phyloP scores from a whole-genome alignment of 1,284 basidiomycete species.

The Tilletia horrida region DNA sequence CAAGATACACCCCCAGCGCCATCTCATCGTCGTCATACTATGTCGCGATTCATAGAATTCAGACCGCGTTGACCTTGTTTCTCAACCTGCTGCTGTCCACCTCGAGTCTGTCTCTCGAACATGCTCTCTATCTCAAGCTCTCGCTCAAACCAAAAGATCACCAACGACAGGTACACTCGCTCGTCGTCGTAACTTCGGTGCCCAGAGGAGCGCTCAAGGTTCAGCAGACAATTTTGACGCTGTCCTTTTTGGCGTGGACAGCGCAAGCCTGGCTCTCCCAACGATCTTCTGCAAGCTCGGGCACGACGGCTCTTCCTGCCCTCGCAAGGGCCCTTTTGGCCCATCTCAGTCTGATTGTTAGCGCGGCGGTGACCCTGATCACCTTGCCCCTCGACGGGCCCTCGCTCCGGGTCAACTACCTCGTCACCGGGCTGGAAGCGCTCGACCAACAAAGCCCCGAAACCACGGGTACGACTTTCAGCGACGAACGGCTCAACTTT shows the following conservation, averaged over 20 bases:
- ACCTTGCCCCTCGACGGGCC: constrained; percentile 10
- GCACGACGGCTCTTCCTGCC: background rate
- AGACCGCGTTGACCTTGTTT: constrained; percentile 3
- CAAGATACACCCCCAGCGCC: background rate
- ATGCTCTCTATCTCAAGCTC: constrained; percentile 13
- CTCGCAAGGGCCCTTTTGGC: background rate
- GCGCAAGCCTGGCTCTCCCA: constrained; percentile 1
- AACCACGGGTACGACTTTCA: background rate
- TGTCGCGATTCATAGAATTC: background rate
- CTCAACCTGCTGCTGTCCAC: constrained; percentile 1
- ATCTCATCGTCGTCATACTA: constrained; percentile 1
- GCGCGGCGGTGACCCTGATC: constrained; percentile 13
- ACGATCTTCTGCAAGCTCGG: background rate
- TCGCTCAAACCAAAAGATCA: constrained; percentile 11
- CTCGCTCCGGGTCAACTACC: background rate
- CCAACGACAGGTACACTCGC: constrained; percentile 4
- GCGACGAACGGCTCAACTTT: constrained; percentile 3
- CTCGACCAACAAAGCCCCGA: background rate
- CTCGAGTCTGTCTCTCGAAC: constrained; percentile 8
- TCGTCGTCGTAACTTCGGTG: constrained; percentile 10
- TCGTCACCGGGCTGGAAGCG: background rate
- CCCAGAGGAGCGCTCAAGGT: constrained; percentile 12
- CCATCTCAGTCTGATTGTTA: constrained; percentile 1
- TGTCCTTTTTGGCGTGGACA: background rate
- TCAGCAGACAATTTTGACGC: constrained; percentile 1